Evolutionary conservation across 2,329 filamentous ascomycete genomes (phyloP), one percentile per base, ranked within the genome.

Genomic region (Rutstroemia sp.): DNA sequence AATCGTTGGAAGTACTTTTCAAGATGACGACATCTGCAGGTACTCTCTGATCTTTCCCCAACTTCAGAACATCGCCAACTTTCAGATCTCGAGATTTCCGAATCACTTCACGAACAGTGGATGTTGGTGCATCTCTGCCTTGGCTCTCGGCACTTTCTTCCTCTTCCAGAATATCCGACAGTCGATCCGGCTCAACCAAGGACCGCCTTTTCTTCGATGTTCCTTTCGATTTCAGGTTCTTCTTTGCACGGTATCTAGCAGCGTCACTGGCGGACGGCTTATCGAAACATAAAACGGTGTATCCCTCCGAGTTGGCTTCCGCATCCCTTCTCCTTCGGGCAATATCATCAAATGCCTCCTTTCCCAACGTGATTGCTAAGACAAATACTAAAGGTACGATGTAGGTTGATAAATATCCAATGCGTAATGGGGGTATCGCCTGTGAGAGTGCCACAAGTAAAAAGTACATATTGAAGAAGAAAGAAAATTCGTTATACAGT

Each of bases 381-480:
- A 99, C 95, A 72, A 96, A 96, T 0, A 86, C 90, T 60, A 99
- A 73, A 1, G 94, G 94, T 19, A 89, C 92, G 70, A 97, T 84
- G 67, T 99, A 99, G 1, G 94, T 97, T 30, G 89, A 89, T 59
- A 99, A 80, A 71, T 96, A 97, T 56, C 94, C 94, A 63, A 99
- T 96, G 54, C 91, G 84, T 54, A 99, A 75, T 21, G 88, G 82
- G 4, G 91, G 92, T 67, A 99, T 92, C 45, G 90, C 86, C 73
- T 99, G 94, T 39, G 92, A 97, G 50, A 97, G 73, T 6, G 94
- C 95, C 50, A 99, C 94, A 25, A 97, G 83, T 56, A 99, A 78
- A 71, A 99, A 99, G 71, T 99, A 99, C 78, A 97, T 89, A 79
- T 99, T 99, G 79, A 99, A 96, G 75, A 99, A 99, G 76, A 97